phyloP scores from a whole-genome alignment of 176 grass and related monocot genomes.

The Dendrocalamus sinicus region DNA sequence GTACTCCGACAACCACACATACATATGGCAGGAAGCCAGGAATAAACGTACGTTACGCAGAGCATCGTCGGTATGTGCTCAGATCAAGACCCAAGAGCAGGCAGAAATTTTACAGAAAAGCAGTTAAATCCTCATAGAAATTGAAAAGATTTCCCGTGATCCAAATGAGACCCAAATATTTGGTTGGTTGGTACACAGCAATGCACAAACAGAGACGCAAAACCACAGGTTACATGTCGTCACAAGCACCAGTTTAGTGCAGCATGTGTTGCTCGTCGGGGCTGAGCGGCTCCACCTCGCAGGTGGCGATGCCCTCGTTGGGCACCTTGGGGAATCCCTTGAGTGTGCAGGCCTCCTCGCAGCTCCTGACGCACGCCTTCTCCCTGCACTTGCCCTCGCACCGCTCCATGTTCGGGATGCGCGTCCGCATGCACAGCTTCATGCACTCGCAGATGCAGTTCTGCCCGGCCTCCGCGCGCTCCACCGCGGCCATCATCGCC shows the following conservation, averaged over 20 bases:
- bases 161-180: background rate
- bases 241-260: background rate
- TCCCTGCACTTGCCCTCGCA: slow-evolving; percentile 47
- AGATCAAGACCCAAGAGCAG: background rate
- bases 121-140: background rate
- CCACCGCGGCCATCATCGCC: background rate
- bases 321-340: slow-evolving; percentile 47
- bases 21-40: too few relatives aligned
- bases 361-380: slow-evolving; percentile 38
- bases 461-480: slow-evolving; percentile 44
- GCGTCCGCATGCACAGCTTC: slow-evolving; percentile 49
- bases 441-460: slow-evolving; percentile 70
- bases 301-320: slow-evolving; percentile 26
- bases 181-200: background rate
- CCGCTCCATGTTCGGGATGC: slow-evolving; percentile 24
- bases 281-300: slow-evolving; percentile 49
- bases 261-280: slow-evolving; percentile 41
- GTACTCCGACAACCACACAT: background rate
- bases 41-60: too few relatives aligned
- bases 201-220: background rate
- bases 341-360: slow-evolving; percentile 40
- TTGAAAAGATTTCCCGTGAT: background rate
- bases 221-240: background rate
- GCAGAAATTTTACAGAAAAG: background rate
- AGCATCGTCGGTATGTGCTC: background rate